Base-by-base conservation (phyloP, 1,284 basidiomycete genomes). In the Fomitopsis schrenkii region DNA sequence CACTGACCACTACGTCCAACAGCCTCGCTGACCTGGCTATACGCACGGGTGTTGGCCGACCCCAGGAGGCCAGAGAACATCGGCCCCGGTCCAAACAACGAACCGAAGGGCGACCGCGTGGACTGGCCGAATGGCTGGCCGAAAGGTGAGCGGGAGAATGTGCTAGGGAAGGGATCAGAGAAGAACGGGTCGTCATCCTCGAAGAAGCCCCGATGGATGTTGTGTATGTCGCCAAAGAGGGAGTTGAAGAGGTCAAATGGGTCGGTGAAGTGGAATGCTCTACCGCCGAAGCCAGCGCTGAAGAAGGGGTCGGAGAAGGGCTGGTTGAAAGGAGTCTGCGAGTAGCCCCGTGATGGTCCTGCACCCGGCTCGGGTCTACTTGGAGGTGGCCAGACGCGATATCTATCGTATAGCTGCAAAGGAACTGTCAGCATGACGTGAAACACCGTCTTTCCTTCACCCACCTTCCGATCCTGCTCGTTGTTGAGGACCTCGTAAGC, bases 351-450 rank as follows among this genome's bases (percentile, higher is more conserved):
- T 69, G 73, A 55, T 64, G 69, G 59, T 71, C 73, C 33, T 70
- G 68, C 53, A 67, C 65, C 41, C 15, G 58, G 50, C n/a, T 56
- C 71, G 2, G 64, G 69, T 54, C 57, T 69, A 67, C 62, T 66
- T 3, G 87, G 86, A 15, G 87, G 87, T 14, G 90, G 90, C 85
- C 87, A 93, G 55, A 85, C 78, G 45, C 90, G 88, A 65, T 86
- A 75, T 26, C 72, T 71, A 69, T 93, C 91, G 71, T 92, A 93
- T n/a, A 80, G 63, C 82, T 90, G 62, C 42, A 36, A 17, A 59
- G 38, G 19, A 22, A 38, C 57, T 58, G 17, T 65, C n/a, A 54
- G 50, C 35, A 19, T 55, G 42, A 45, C 42, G 15, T 19, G 42
- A n/a, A n/a, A n/a, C 4, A 6, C 5, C 42, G 22, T 19, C 14